Percentiles rank a stretch among this genome's conserved stretches.
Conservation (phyloP, 306 rosid species). For the Inga laurina region DNA sequence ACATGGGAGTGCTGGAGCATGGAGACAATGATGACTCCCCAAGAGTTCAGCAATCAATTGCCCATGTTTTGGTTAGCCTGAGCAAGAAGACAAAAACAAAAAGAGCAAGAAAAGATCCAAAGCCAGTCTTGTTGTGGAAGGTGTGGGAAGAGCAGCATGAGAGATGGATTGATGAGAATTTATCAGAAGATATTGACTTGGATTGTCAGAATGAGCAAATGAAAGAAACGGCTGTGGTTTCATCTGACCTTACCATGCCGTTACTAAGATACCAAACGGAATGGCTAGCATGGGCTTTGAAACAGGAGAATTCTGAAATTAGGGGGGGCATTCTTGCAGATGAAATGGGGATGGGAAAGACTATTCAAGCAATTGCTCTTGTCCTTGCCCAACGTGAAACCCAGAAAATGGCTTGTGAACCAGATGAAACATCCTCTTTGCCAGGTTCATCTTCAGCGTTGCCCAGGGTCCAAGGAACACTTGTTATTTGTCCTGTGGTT, state of each 20-base stretch:
- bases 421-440: slow-evolving; percentile 30
- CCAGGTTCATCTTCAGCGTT: slow-evolving; percentile 53
- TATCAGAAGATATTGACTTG: slow-evolving; percentile 40
- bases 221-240: slow-evolving; percentile 64
- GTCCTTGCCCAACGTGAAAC: slow-evolving; percentile 79
- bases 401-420: slow-evolving; percentile 33
- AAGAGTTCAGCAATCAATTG: not conserved
- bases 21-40: not conserved
- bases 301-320: slow-evolving; percentile 61
- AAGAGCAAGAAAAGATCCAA: slow-evolving; percentile 29
- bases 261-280: slow-evolving; percentile 90
- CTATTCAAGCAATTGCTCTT: slow-evolving; percentile 92
- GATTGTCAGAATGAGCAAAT: slow-evolving; percentile 57
- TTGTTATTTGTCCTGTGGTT: slow-evolving; percentile 88
- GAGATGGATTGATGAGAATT: slow-evolving; percentile 65
- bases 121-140: slow-evolving; percentile 60
- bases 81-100: slow-evolving; percentile 32
- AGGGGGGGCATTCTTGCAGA: slow-evolving; percentile 97
- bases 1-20: slow-evolving; percentile 1
- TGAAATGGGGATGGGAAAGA: slow-evolving; percentile 99
- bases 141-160: slow-evolving; percentile 67
- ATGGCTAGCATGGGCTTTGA: slow-evolving; percentile 92
- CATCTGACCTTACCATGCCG: slow-evolving; percentile 67
- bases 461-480: slow-evolving; percentile 63
- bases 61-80: slow-evolving; percentile 7